Evolutionary conservation across 257 asterid species (phyloP).

Genomic region (Jaltomata sinuosa): DNA sequence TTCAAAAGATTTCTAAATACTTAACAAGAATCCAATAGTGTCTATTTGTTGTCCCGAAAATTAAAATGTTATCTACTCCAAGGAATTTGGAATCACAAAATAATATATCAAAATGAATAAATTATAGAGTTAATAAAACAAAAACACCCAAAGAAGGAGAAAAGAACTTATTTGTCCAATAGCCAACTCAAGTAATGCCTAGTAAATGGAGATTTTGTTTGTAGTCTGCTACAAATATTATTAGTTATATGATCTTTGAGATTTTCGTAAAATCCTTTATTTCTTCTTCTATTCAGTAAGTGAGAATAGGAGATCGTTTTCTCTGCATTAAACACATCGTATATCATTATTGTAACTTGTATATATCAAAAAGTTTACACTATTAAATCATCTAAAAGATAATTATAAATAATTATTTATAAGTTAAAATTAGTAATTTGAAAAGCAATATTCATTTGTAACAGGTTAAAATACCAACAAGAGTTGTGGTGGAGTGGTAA

Average conservation of each 20-base stretch:
- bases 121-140: background rate
- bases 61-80: background rate
- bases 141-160: background rate
- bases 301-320: too few species aligned
- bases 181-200: background rate
- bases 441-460: background rate
- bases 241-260: background rate
- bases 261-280: background rate
- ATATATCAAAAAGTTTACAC: background rate
- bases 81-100: background rate
- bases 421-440: background rate
- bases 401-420: background rate
- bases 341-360: too few species aligned
- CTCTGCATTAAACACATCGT: too few species aligned
- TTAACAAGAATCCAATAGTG: background rate
- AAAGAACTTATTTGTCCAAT: background rate
- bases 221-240: background rate
- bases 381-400: background rate
- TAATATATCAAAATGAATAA: background rate
- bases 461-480: too few species aligned
- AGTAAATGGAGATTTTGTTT: background rate
- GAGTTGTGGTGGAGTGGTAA: too few species aligned
- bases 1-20: background rate
- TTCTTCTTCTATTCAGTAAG: background rate
- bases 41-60: background rate